Base-by-base conservation (phyloP, 805 yeast species). In the Saturnispora dispora region DNA sequence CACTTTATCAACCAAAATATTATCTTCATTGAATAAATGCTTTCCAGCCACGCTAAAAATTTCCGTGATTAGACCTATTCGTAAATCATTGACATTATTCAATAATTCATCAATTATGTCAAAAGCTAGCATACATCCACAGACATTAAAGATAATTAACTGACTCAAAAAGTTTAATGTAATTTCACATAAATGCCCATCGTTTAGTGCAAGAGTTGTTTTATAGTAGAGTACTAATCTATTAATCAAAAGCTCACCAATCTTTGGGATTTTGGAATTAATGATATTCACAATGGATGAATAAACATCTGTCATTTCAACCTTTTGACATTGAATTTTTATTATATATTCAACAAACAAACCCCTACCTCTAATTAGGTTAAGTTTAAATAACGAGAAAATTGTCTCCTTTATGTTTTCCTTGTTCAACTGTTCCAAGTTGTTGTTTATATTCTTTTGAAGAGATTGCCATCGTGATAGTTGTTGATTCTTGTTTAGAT, bases 221-320 rank as follows among this genome's bases (percentile, higher is more conserved):
- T 82, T 74, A 65, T 87, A 86, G 52, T 74, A 81, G 3, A 81
- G 58, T 1, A 84, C 68, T 27, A 83, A 64, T 53, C 93, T 70
- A 8, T 72, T 60, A 0, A 74, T 62, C 32, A 85, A 55, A 4
- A 83, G 62, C 51, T 75, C 75, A 2, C 95, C 96, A 17, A 87
- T 66, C 35, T 76, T 76, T 0, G 95, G 93, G 3, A 86, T 63
- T 56, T 83, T 78, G 5, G 85, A 75, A 63, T 85, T 84, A 10
- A 88, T 48, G 0, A 83, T 73, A 2, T 83, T 73, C 0, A 77
- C 72, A 35, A 88, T 58, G 0, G 85, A 68, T 0, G 89, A 79
- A 57, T 76, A 82, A 1, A 75, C 72, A 0, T 78, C 65, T 0
- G 85, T 73, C 41, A 57, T 57, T 4, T 52, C 48, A 17, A 64